These are phyloP conservation scores for Heliocybe sulcata DNA, from an alignment of 1,284 basidiomycete species.

Conservation along the genomic window DNA sequence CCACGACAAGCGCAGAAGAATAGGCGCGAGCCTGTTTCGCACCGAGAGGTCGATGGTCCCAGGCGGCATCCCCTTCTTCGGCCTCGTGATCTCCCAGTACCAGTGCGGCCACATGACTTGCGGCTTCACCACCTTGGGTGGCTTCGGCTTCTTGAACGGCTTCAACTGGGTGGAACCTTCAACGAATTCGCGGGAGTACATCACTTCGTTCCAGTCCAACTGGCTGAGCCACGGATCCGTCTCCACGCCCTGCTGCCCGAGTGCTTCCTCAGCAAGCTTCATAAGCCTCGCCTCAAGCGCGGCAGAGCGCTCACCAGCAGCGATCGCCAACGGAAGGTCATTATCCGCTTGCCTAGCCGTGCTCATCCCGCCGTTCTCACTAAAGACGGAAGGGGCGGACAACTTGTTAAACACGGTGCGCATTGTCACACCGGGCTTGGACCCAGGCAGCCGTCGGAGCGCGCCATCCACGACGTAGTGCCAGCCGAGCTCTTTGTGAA, in stretches of 20 bases:
- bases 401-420: slow-evolving; percentile 32
- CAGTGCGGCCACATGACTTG: slow-evolving; percentile 79
- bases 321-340: slow-evolving; percentile 35
- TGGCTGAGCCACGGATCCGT: slow-evolving; percentile 52
- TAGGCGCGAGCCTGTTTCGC: slow-evolving; percentile 77
- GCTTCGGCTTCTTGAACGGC: slow-evolving; percentile 11
- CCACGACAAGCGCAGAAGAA: slow-evolving; percentile 88
- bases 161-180: slow-evolving; percentile 9
- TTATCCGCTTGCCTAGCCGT: slow-evolving; percentile 28
- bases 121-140: slow-evolving; percentile 25
- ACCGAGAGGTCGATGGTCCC: slow-evolving; percentile 83
- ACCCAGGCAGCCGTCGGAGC: slow-evolving; percentile 26
- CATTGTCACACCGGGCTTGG: slow-evolving; percentile 32
- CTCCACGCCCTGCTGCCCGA: slow-evolving; percentile 15
- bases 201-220: slow-evolving; percentile 51
- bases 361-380: slow-evolving; percentile 26
- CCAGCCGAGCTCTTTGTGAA: slow-evolving; percentile 63
- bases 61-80: slow-evolving; percentile 55
- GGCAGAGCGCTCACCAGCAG: slow-evolving; percentile 26
- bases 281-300: slow-evolving; percentile 25
- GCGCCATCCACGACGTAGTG: slow-evolving; percentile 39
- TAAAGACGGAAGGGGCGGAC: slow-evolving; percentile 33
- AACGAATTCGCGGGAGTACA: slow-evolving; percentile 5
- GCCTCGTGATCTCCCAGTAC: slow-evolving; percentile 89
- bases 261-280: slow-evolving; percentile 28